Conservation (phyloP, 106 monocot genomes). For the Apostasia shenzhenica region DNA sequence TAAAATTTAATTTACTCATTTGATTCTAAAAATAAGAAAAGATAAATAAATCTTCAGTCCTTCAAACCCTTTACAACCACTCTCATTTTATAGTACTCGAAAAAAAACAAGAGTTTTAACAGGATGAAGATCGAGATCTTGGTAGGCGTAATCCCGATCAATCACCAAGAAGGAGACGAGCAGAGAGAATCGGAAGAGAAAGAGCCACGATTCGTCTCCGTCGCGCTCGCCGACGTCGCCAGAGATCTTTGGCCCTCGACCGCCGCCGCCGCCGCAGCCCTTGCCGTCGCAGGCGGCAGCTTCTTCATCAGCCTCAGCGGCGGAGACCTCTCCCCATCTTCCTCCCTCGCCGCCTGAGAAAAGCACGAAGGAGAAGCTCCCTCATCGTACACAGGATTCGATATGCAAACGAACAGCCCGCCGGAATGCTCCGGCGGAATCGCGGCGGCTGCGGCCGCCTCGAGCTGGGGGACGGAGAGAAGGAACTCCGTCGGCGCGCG, state of each 20-base stretch:
- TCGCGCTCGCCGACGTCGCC: conserved; percentile 11
- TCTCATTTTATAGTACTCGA: no score
- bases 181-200: conserved; percentile 21
- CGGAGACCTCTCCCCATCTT: conserved; percentile 10
- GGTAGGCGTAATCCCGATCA: no score
- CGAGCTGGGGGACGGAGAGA: conserved; percentile 9
- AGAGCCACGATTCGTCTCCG: conserved; percentile 18
- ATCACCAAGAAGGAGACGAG: conserved; percentile 24
- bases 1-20: no score
- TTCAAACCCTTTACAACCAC: no score
- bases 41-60: no score
- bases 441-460: neutral
- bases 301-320: conserved; percentile 24
- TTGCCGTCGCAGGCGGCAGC: conserved; percentile 2
- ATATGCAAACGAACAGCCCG: conserved; percentile 11
- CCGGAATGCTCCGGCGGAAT: neutral
- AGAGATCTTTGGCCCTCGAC: conserved; percentile 10
- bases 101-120: no score
- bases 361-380: conserved; percentile 9
- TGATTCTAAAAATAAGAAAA: no score
- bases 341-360: neutral
- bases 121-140: no score
- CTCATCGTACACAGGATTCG: conserved; percentile 23
- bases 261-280: neutral
- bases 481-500: conserved; percentile 14